Conservation (phyloP, 768 basidiomycete species). For the Naganishia vishniacii region DNA sequence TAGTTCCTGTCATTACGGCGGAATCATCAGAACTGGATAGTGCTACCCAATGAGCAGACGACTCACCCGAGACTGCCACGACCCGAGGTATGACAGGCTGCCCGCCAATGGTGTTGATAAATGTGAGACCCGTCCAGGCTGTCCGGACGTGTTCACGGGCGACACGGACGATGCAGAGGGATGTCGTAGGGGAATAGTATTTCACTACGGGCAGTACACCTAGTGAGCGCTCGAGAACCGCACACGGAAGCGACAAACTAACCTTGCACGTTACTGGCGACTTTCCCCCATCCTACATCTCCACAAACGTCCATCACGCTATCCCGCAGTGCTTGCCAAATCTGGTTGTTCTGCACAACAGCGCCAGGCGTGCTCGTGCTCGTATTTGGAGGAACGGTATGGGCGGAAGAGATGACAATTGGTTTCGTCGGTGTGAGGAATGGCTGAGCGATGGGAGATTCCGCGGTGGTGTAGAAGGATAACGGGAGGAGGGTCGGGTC, state of each 20-base stretch:
- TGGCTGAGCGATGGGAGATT: background rate
- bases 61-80: constrained; percentile 24
- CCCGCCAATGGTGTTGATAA: constrained; percentile 22
- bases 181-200: constrained; percentile 29
- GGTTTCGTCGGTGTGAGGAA: constrained; percentile 22
- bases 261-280: constrained; percentile 27
- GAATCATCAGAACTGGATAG: too few species aligned
- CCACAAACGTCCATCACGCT: constrained; percentile 25
- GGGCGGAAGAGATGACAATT: constrained; percentile 15
- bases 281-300: constrained; percentile 26
- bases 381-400: background rate
- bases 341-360: constrained; percentile 23
- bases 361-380: constrained; percentile 5
- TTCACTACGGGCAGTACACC: too few species aligned
- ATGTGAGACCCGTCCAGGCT: constrained; percentile 22
- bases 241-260: background rate
- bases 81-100: constrained; percentile 21
- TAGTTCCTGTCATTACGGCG: constrained; percentile 14
- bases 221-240: too few species aligned
- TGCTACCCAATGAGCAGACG: too few species aligned
- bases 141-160: constrained; percentile 25
- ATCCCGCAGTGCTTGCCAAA: constrained; percentile 24
- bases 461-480: constrained; percentile 17
- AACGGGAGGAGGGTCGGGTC: constrained; percentile 22
- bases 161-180: constrained; percentile 27